phyloP scores from a whole-genome alignment of 805 yeast genomes.

The Candida adriatica region DNA sequence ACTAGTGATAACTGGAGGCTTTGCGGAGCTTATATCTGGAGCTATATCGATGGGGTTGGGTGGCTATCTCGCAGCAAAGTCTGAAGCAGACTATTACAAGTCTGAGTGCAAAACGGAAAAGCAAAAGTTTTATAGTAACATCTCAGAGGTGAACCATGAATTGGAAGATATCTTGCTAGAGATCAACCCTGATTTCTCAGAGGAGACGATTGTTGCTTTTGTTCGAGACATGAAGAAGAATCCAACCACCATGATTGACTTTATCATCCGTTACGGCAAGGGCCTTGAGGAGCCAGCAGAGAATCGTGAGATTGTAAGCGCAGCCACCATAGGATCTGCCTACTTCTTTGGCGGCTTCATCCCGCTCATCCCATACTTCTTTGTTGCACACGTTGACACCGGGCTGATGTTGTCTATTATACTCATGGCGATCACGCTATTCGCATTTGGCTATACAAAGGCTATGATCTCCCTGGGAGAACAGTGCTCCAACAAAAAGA shows the following conservation, averaged over 20 bases:
- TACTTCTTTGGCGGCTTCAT: constrained; percentile 90
- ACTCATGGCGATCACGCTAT: constrained; percentile 80
- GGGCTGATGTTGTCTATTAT: constrained; percentile 72
- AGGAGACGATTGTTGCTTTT: constrained; percentile 66
- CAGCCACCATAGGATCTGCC: constrained; percentile 82
- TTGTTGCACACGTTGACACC: constrained; percentile 62
- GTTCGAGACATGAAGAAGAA: constrained; percentile 70
- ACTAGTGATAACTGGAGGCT: constrained; percentile 94
- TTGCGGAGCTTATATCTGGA: constrained; percentile 95
- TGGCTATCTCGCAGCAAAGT: constrained; percentile 90
- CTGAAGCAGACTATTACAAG: constrained; percentile 71
- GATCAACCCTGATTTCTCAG: constrained; percentile 49
- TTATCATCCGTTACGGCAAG: constrained; percentile 79
- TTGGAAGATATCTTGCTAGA: constrained; percentile 76
- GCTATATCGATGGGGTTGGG: constrained; percentile 98
- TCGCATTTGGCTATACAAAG: constrained; percentile 80
- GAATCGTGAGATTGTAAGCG: constrained; percentile 82
- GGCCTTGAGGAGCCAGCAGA: constrained; percentile 96
- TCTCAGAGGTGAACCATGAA: constrained; percentile 63
- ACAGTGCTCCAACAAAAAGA: constrained; percentile 53
- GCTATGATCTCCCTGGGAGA: constrained; percentile 81
- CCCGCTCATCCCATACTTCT: constrained; percentile 88
- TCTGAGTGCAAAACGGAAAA: constrained; percentile 70
- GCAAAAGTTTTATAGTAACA: constrained; percentile 55
- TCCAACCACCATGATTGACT: constrained; percentile 77